Evolutionary conservation across 2,329 filamentous ascomycete species (phyloP).

Genomic region (Myriosclerotinia duriaeana): DNA sequence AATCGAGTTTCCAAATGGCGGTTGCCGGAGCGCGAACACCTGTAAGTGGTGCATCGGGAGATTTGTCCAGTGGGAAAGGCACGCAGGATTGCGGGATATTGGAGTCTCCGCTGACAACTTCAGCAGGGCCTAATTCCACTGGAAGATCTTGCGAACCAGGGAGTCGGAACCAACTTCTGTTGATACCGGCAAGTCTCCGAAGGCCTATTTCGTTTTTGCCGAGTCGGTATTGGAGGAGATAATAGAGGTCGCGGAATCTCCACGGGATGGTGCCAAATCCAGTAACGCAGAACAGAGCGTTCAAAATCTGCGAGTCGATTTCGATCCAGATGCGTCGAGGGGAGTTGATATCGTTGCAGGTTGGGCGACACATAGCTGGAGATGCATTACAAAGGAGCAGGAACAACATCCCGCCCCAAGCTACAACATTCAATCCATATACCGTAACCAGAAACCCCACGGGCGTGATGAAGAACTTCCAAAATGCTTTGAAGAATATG

Average conservation of each 20-base stretch:
- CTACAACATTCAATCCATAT: constrained; percentile 79
- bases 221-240: constrained; percentile 64
- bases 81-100: constrained; percentile 49
- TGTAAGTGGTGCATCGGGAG: constrained; percentile 67
- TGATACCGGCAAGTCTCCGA: constrained; percentile 69
- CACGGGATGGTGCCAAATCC: constrained; percentile 82
- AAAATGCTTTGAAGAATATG: constrained; percentile 61
- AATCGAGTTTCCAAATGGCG: constrained; percentile 72
- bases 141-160: constrained; percentile 62
- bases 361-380: constrained; percentile 69
- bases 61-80: constrained; percentile 63
- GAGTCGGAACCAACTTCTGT: constrained; percentile 74
- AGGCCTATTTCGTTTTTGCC: constrained; percentile 55
- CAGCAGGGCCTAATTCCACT: constrained; percentile 52
- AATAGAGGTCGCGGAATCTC: constrained; percentile 79
- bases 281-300: constrained; percentile 82
- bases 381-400: constrained; percentile 74
- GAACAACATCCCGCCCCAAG: constrained; percentile 91
- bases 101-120: constrained; percentile 46
- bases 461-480: constrained; percentile 72
- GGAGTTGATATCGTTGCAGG: constrained; percentile 71
- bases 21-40: constrained; percentile 68
- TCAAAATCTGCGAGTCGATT: constrained; percentile 78
- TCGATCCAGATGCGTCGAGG: constrained; percentile 84
- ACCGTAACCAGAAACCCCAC: constrained; percentile 74